Percentiles rank a stretch among this genome's conserved stretches.
These are phyloP conservation scores for Lagenidium giganteum DNA, from an alignment of 352 stramenopile species.

Conservation along the genomic window DNA sequence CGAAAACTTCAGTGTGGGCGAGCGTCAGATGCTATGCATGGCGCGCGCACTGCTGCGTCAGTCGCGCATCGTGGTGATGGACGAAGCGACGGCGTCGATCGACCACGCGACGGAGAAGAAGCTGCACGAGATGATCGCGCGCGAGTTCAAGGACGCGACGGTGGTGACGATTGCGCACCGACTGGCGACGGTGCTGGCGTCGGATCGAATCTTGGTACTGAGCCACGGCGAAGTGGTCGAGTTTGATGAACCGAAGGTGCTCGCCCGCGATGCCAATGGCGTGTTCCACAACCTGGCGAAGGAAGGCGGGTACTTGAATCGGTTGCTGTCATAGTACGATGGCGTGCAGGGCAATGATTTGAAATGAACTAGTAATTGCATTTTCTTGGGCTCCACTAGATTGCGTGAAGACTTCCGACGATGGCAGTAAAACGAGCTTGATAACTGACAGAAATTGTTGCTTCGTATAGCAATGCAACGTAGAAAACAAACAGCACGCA, in stretches of 20 bases:
- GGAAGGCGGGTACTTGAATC: slow-evolving; percentile 24
- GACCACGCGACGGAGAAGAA: slow-evolving; percentile 52
- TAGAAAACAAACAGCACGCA: too few species aligned
- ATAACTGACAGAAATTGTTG: too few species aligned
- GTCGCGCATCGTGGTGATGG: slow-evolving; percentile 88
- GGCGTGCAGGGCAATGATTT: too few species aligned
- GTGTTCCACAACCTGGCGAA: slow-evolving; percentile 22
- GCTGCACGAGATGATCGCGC: slow-evolving; percentile 70
- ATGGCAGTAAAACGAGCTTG: too few species aligned
- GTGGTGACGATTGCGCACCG: slow-evolving; percentile 93
- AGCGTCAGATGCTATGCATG: slow-evolving; percentile 93
- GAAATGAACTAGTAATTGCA: too few species aligned
- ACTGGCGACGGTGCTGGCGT: slow-evolving; percentile 90
- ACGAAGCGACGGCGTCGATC: slow-evolving; percentile 90
- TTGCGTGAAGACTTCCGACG: too few species aligned
- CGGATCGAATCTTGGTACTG: slow-evolving; percentile 86
- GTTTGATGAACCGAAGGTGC: slow-evolving; percentile 62
- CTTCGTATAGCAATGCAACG: too few species aligned
- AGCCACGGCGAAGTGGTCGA: slow-evolving; percentile 81
- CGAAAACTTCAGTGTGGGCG: slow-evolving; percentile 88
- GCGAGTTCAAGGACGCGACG: slow-evolving; percentile 87
- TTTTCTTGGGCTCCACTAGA: too few species aligned
- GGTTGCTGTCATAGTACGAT: too few species aligned
- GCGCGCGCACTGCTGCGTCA: slow-evolving; percentile 83
- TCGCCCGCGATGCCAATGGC: slow-evolving; percentile 12